These are phyloP conservation scores for Cyanidioschyzon merolae DNA, from an alignment of 23 red algal species.

Conservation along the genomic window DNA sequence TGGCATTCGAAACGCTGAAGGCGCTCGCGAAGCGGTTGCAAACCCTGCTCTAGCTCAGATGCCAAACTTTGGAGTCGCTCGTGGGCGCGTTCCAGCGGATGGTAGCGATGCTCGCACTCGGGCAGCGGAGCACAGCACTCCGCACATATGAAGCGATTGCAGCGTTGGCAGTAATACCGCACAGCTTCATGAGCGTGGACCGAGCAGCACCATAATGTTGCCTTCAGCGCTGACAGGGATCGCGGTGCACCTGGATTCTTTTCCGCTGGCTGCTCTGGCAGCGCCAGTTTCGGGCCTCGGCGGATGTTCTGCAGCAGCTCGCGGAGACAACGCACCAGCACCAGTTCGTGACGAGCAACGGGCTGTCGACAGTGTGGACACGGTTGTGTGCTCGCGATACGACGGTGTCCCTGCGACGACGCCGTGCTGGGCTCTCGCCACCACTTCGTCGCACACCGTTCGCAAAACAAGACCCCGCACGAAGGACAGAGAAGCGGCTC, in stretches of 20 bases:
- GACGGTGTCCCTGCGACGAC: not conserved
- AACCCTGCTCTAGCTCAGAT: not conserved
- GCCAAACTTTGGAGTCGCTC: not conserved
- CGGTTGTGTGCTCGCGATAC: not conserved
- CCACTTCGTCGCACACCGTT: constrained; percentile 6
- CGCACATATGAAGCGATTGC: not conserved
- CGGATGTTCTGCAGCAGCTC: not conserved
- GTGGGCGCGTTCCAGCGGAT: not conserved
- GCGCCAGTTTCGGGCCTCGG: not conserved
- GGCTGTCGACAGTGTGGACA: constrained; percentile 5
- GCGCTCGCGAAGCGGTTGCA: not conserved
- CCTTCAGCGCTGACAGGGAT: not conserved
- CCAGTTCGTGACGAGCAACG: not conserved
- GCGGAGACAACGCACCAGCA: not conserved
- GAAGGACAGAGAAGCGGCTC: not conserved
- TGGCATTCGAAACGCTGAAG: not conserved
- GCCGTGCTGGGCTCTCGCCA: not conserved
- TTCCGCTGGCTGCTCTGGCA: not conserved
- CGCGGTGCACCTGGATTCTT: too few relatives aligned
- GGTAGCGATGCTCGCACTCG: not conserved
- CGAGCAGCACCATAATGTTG: not conserved
- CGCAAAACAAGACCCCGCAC: not conserved
- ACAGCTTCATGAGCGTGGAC: not conserved
- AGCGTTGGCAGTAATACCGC: not conserved
- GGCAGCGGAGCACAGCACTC: constrained; percentile 12